Evolutionary conservation across 2,329 filamentous ascomycete genomes (phyloP).

Genomic region (Talaromyces piceae): DNA sequence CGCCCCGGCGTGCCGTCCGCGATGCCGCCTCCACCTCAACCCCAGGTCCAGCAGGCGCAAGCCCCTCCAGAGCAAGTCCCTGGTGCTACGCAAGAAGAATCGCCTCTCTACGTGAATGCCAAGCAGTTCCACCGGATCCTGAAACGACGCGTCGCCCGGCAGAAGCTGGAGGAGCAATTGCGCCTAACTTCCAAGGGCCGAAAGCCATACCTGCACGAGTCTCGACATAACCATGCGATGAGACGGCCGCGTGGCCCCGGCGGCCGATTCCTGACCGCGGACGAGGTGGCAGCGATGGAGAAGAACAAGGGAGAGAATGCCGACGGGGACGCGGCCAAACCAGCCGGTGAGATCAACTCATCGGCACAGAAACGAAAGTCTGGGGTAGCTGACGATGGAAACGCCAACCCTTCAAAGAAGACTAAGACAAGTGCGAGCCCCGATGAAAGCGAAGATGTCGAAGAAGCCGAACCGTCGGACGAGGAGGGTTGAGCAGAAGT

Average conservation of each 20-base stretch:
- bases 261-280: constrained; percentile 89
- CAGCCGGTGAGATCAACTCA: constrained; percentile 25
- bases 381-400: constrained; percentile 37
- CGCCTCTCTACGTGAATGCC: constrained; percentile 93
- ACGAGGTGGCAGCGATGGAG: constrained; percentile 89
- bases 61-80: constrained; percentile 75
- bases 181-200: constrained; percentile 89
- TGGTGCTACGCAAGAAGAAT: constrained; percentile 66
- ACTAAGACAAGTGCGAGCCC: constrained; percentile 44
- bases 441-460: constrained; percentile 46
- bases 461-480: constrained; percentile 40
- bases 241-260: constrained; percentile 86
- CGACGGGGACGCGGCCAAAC: constrained; percentile 22
- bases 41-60: constrained; percentile 57
- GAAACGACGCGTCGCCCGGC: constrained; percentile 85
- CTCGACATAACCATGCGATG: constrained; percentile 97
- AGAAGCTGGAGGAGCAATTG: constrained; percentile 87
- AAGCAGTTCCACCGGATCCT: constrained; percentile 98
- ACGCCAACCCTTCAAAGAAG: constrained; percentile 41
- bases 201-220: constrained; percentile 96
- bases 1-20: constrained; percentile 46
- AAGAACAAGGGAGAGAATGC: constrained; percentile 43
- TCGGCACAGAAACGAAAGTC: constrained; percentile 47
- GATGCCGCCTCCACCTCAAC: constrained; percentile 47
- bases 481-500: constrained; percentile 38